Conservation (phyloP, 148 eudicot species). For the Euryodendron excelsum region DNA sequence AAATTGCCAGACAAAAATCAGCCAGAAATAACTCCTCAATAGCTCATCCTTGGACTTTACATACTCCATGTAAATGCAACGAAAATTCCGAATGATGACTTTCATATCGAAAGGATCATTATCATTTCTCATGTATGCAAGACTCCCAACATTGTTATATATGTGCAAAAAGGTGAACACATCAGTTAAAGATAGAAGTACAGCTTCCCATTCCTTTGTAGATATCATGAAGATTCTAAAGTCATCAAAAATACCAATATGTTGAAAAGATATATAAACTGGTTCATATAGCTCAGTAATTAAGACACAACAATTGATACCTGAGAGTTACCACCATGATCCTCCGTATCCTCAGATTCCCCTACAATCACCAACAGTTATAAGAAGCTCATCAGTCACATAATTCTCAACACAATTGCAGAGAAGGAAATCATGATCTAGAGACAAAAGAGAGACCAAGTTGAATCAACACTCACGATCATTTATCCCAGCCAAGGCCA, state of each 20-base stretch:
- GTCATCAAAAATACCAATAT: neutral
- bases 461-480: conserved; percentile 50
- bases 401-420: conserved; percentile 12
- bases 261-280: neutral
- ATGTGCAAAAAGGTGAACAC: neutral
- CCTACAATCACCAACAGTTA: conserved; percentile 36
- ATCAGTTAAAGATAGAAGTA: neutral
- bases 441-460: neutral
- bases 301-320: conserved; percentile 30
- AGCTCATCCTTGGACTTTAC: neutral
- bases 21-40: neutral
- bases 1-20: neutral
- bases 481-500: conserved; percentile 75
- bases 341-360: conserved; percentile 58
- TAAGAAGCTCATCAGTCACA: neutral
- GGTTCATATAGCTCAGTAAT: neutral
- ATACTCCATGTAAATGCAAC: neutral
- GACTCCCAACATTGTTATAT: neutral
- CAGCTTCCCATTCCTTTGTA: neutral
- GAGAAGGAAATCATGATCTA: neutral
- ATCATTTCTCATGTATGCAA: neutral
- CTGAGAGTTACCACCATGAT: conserved; percentile 63
- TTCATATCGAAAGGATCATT: neutral
- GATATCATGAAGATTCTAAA: too few relatives aligned
- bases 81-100: too few relatives aligned